These are phyloP conservation scores for Torulaspora indica DNA, from an alignment of 805 yeast genomes.

Conservation along the genomic window DNA sequence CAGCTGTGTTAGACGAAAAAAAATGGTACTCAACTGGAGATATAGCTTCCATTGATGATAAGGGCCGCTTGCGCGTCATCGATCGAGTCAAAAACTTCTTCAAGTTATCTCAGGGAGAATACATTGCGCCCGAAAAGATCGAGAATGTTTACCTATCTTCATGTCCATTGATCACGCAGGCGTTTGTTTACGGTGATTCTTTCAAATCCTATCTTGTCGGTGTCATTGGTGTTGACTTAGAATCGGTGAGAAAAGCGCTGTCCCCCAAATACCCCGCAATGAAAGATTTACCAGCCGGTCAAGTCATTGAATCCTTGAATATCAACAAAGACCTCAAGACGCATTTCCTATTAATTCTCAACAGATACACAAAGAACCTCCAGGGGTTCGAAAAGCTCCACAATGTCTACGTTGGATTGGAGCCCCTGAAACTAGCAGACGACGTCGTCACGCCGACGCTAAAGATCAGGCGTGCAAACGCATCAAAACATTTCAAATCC, in stretches of 20 bases:
- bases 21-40: conserved; percentile 71
- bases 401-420: conserved; percentile 48
- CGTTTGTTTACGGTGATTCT: conserved; percentile 63
- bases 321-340: conserved; percentile 17
- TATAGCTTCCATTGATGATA: conserved; percentile 47
- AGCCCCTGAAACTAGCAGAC: conserved; percentile 58
- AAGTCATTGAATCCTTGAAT: conserved; percentile 26
- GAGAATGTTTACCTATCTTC: conserved; percentile 57
- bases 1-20: conserved; percentile 46
- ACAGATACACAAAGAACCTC: conserved; percentile 34
- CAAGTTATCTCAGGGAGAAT: conserved; percentile 62
- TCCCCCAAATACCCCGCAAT: conserved; percentile 34
- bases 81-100: conserved; percentile 79
- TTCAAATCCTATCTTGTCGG: conserved; percentile 53
- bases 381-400: conserved; percentile 63
- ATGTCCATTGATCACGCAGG: conserved; percentile 48
- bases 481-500: conserved; percentile 41
- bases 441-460: conserved; percentile 66
- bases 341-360: conserved; percentile 20
- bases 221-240: conserved; percentile 56
- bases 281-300: conserved; percentile 27
- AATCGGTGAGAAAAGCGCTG: conserved; percentile 37
- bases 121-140: conserved; percentile 70
- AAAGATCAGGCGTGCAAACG: conserved; percentile 49
- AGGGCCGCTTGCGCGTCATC: conserved; percentile 56